Conservation (phyloP, 164 flowering plant species). For the Vitis vinifera region DNA sequence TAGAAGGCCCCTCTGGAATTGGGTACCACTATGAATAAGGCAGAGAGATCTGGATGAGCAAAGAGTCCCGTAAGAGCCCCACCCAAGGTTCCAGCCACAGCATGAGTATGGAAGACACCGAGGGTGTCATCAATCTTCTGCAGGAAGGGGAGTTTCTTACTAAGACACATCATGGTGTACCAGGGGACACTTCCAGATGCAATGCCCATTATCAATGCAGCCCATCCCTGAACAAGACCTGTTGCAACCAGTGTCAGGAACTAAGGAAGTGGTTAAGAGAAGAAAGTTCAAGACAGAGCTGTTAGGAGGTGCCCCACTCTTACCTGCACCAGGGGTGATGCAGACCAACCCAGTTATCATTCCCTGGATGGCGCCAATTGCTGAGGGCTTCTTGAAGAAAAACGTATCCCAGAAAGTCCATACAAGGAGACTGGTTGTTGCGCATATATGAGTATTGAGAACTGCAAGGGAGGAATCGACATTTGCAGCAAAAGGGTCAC, state of each 20-base stretch:
- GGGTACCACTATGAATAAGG: slow-evolving; percentile 20
- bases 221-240: slow-evolving; percentile 32
- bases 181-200: slow-evolving; percentile 23
- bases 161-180: slow-evolving; percentile 35
- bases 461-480: slow-evolving; percentile 27
- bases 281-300: no score
- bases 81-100: slow-evolving; percentile 36
- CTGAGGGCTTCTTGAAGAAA: slow-evolving; percentile 36
- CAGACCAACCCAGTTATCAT: slow-evolving; percentile 41
- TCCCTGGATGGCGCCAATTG: slow-evolving; percentile 37
- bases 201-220: slow-evolving; percentile 32
- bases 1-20: slow-evolving; percentile 30
- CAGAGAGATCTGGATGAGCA: slow-evolving; percentile 31
- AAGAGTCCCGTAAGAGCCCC: slow-evolving; percentile 34
- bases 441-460: slow-evolving; percentile 25
- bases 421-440: slow-evolving; percentile 31
- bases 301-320: not conserved
- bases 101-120: slow-evolving; percentile 30
- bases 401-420: slow-evolving; percentile 30
- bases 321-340: slow-evolving; percentile 38
- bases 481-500: slow-evolving; percentile 26
- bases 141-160: slow-evolving; percentile 13
- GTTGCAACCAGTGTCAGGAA: not conserved
- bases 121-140: slow-evolving; percentile 26
- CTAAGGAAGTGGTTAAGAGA: no score